Base-by-base conservation (phyloP, 2,329 filamentous ascomycete species). In the Xylaria sp. region DNA sequence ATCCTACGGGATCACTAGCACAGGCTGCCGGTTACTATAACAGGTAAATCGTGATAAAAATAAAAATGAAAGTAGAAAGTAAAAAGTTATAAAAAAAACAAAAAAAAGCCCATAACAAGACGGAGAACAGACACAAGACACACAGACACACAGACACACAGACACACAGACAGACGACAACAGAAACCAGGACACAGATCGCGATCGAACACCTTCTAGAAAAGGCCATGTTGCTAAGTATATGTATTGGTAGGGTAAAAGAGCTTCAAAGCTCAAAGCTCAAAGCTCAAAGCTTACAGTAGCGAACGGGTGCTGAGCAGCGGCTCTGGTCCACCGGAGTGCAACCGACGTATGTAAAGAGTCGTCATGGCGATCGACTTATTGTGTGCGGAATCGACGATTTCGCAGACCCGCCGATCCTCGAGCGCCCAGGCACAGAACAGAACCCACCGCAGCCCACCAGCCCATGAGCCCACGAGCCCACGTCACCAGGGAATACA, bases 381-480 rank as follows among this genome's bases (percentile, higher is more conserved):
- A 59, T 56, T 66, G 59, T 53, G 59, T 61, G 66, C 44, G 66
- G 29, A 47, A 68, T 68, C 66, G 59, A 63, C 4, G 29, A 63
- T 68, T 66, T 51, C 25, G 15, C n/a, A 47, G 45, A 42, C 22
- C 59, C 51, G 58, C 55, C 50, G 59, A 68, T 63, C 63, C 33
- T 39, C 39, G 4, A 17, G 27, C 33, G 2, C 15, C 33, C 53
- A 56, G 44, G 44, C 15, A 22, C 29, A 9, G 13, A 22, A 61
- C 61, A 60, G 22, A 58, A 50, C 33, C 62, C 65, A 61, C 38
- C 38, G 11, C 29, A 20, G 29, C 61, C 55, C 61, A 54, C 58
- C 11, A 4, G 20, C 59, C 54, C 64, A 63, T 54, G 38, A 9
- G 36, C 50, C 57, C 57, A 51, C n/a, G n/a, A n/a, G n/a, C n/a